Evolutionary conservation across 2,329 filamentous ascomycete species (phyloP).

Genomic region (Alternaria ventricosa): DNA sequence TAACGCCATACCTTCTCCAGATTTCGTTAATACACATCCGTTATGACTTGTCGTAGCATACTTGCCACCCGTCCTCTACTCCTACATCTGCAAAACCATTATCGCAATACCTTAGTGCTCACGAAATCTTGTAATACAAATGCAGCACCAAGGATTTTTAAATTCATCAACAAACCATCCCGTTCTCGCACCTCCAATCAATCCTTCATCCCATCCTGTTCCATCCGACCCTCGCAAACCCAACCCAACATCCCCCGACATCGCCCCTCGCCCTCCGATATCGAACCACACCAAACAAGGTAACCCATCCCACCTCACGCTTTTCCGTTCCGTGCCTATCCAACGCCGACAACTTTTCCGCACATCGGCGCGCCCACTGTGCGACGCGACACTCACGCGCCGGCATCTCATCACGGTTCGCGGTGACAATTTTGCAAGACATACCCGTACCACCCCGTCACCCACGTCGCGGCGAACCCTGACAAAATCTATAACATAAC

Average conservation of each 20-base stretch:
- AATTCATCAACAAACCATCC: too few species aligned
- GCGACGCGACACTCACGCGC: not conserved
- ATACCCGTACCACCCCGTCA: not conserved
- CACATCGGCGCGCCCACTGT: not conserved
- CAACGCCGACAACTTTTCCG: not conserved
- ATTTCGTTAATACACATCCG: too few species aligned
- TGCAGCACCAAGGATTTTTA: too few species aligned
- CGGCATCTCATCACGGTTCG: not conserved
- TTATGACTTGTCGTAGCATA: too few species aligned
- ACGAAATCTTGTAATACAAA: too few species aligned
- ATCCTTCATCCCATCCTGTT: too few species aligned
- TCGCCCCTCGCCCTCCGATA: slow-evolving; percentile 1
- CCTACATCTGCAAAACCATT: too few species aligned
- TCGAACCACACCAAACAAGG: not conserved
- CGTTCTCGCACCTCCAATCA: too few species aligned
- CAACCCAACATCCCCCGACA: not conserved
- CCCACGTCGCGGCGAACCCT: not conserved
- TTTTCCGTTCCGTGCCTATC: not conserved
- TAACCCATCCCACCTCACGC: not conserved
- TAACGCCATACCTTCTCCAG: too few species aligned
- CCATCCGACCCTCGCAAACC: not conserved
- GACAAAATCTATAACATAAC: not conserved
- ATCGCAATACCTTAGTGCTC: too few species aligned
- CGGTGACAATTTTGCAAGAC: not conserved
- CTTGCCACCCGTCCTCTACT: too few species aligned